Evolutionary conservation across 2,329 filamentous ascomycete species (phyloP).

Genomic region (Epichloe gansuensis): DNA sequence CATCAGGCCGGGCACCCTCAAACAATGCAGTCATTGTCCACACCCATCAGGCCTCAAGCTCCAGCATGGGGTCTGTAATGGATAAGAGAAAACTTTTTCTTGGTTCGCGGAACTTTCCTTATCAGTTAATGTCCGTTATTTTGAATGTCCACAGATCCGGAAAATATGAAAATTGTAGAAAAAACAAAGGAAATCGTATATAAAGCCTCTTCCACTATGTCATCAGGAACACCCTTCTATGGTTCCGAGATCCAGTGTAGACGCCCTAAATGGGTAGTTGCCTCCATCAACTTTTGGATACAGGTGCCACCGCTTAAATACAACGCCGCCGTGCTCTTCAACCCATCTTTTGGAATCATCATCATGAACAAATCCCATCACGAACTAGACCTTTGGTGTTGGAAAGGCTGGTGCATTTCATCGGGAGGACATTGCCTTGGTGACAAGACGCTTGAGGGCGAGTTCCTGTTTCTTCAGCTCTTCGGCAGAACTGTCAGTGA

Average conservation of each 20-base stretch:
- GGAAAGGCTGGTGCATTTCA: conserved; percentile 34
- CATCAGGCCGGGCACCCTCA: conserved; percentile 7
- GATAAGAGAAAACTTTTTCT: conserved; percentile 13
- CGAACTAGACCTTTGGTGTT: not conserved
- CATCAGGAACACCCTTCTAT: not conserved
- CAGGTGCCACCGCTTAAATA: conserved; percentile 4
- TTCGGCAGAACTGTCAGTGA: conserved; percentile 82
- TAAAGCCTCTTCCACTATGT: conserved; percentile 2
- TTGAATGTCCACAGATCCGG: conserved; percentile 19
- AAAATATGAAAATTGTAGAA: conserved; percentile 8
- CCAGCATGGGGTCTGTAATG: conserved; percentile 14
- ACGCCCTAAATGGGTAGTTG: conserved; percentile 1
- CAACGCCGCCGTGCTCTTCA: conserved; percentile 5
- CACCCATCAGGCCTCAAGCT: conserved; percentile 16
- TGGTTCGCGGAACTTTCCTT: conserved; percentile 21
- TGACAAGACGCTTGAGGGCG: conserved; percentile 91
- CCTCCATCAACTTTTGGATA: conserved; percentile 4
- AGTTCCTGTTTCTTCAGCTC: conserved; percentile 99
- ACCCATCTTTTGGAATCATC: conserved; percentile 3
- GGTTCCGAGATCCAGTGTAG: conserved; percentile 3
- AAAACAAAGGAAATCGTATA: conserved; percentile 10
- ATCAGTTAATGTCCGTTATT: conserved; percentile 13
- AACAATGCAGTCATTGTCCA: conserved; percentile 14
- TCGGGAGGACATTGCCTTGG: conserved; percentile 93
- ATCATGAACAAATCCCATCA: not conserved